A percentile compares a stretch with the other conserved stretches of the same genome.
These are phyloP conservation scores for Arthrinium phaeospermum DNA, from an alignment of 2,329 filamentous ascomycete genomes.

Conservation along the genomic window DNA sequence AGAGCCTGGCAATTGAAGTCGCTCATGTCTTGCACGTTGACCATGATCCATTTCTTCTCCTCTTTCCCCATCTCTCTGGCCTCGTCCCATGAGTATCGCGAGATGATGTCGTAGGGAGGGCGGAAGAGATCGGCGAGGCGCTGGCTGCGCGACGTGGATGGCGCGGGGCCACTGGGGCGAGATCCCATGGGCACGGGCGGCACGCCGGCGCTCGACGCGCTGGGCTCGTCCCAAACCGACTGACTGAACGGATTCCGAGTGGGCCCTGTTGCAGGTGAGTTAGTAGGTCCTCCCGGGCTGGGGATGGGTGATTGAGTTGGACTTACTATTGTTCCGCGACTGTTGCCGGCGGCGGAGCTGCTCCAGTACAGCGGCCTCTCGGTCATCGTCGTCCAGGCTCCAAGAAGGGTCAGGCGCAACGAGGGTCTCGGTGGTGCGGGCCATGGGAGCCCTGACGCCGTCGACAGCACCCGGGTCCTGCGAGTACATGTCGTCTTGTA, in stretches of 20 bases:
- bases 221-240: constrained; percentile 45
- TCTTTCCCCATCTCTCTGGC: constrained; percentile 87
- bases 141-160: constrained; percentile 72
- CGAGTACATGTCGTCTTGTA: constrained; percentile 89
- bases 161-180: constrained; percentile 36
- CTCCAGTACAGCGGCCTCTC: constrained; percentile 67
- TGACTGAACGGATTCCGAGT: constrained; percentile 38
- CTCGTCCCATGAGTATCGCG: constrained; percentile 74
- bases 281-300: constrained; percentile 19
- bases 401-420: constrained; percentile 70
- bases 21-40: constrained; percentile 92
- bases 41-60: constrained; percentile 89
- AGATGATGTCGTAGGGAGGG: constrained; percentile 90
- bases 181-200: constrained; percentile 44
- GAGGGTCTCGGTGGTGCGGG: constrained; percentile 87
- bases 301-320: not conserved
- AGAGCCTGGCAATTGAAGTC: constrained; percentile 94
- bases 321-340: constrained; percentile 33
- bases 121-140: constrained; percentile 90
- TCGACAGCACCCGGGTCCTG: constrained; percentile 48
- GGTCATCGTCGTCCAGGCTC: constrained; percentile 56
- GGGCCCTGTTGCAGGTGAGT: constrained; percentile 23
- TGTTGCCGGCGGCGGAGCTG: constrained; percentile 61
- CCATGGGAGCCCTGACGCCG: constrained; percentile 84
- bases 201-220: constrained; percentile 35